Base-by-base conservation (phyloP, 164 flowering plant genomes). In the Chimonanthus praecox region DNA sequence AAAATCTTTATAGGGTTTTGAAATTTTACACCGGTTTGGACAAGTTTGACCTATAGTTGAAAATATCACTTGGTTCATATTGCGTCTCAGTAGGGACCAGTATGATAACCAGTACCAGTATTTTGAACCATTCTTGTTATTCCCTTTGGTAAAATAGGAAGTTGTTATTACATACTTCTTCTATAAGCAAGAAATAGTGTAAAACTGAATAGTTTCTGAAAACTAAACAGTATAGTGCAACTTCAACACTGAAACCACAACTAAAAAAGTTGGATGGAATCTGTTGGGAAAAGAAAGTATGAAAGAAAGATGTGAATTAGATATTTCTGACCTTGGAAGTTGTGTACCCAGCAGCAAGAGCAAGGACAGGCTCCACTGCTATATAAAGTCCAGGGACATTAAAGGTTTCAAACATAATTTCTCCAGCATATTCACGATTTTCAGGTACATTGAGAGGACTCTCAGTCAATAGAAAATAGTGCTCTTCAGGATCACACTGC, bases 401-500 rank as follows among this genome's bases (percentile, higher is more conserved):
- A 73, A 96, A 94, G 1, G 99, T 96, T 88, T 96, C 99, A 60
- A 94, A 96, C 99, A 96, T 94, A 69, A 96, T 96, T 81, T 96
- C 99, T 33, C 98, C 98, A 1, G 97, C 92, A 69, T 92, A 96
- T 80, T 96, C 99, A 0, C 99, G 85, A 78, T 85, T 94, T 85
- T 96, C 99, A 1, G 99, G 99, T 4, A 98, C 84, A 61, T 97
- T 94, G 64, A 96, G 88, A 3, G 99, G 97, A 73, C 97, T 92
- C 81, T 96, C 99, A 1, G 99, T 96, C 78, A 96, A 79, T 10
- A 90, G 82, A 80, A 96, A 96, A 77, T 96, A 92, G 78, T 96
- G 99, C 81, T 96, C 99, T 85, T 96, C 99, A 0, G 99, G 99
- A 85, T 96, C 99, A 78, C 99, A 96, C 8, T 98, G 81, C 83